Conservation (phyloP, 2,329 filamentous ascomycete species). For the Dendrostoma leiphaemia region DNA sequence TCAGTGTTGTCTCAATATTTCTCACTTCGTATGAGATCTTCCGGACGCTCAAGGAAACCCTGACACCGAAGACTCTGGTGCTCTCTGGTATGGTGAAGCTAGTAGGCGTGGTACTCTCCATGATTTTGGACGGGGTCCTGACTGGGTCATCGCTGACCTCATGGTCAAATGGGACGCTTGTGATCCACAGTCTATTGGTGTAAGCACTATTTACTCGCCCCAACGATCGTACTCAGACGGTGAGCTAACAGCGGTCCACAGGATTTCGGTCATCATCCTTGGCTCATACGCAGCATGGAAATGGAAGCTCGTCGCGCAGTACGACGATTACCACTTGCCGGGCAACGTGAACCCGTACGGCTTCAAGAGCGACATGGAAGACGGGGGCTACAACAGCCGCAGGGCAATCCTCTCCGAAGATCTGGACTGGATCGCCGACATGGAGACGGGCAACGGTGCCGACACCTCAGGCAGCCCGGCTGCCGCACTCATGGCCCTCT, state of each 20-base stretch:
- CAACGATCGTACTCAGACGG: background rate
- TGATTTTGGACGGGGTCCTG: conserved; percentile 52
- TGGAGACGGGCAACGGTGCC: conserved; percentile 26
- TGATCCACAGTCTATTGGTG: conserved; percentile 47
- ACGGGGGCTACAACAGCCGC: background rate
- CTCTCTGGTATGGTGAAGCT: conserved; percentile 51
- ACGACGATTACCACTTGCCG: conserved; percentile 50
- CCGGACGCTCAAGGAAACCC: conserved; percentile 44
- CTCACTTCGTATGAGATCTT: conserved; percentile 47
- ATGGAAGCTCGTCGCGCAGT: conserved; percentile 46
- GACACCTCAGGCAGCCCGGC: conserved; percentile 16
- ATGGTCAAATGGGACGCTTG: conserved; percentile 49
- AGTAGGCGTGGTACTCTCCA: conserved; percentile 42
- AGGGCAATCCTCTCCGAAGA: conserved; percentile 18
- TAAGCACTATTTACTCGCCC: conserved; percentile 29
- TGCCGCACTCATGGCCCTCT: conserved; percentile 3
- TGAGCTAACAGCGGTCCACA: conserved; percentile 23
- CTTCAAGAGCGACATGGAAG: conserved; percentile 29
- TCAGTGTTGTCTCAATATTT: conserved; percentile 45
- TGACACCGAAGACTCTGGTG: conserved; percentile 55
- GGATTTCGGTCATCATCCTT: conserved; percentile 41
- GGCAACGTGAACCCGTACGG: conserved; percentile 49
- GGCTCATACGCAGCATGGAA: conserved; percentile 44
- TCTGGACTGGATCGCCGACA: conserved; percentile 15
- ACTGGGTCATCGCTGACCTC: conserved; percentile 40